Evolutionary conservation across 108 stramenopile species (phyloP), one percentile per base, ranked within the genome.

Genomic region (Seminavis robusta): DNA sequence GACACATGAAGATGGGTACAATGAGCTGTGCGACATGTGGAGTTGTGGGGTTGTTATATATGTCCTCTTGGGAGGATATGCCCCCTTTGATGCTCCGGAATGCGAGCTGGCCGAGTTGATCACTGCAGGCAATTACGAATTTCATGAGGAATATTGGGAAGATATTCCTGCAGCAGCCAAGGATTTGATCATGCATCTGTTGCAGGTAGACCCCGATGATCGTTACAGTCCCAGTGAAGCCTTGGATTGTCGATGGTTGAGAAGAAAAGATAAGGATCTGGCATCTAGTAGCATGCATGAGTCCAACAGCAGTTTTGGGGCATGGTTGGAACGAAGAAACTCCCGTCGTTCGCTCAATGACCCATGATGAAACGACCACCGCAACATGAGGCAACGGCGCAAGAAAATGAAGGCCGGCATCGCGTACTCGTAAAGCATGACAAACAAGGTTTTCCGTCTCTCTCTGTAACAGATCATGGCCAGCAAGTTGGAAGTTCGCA

Each of bases 1-100:
- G 23, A 58, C 39, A 15, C 46, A 40, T 41, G 67, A 56, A 5
- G 63, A 75, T 41, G 78, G 67, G 44, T 50, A 81, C 36, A 81
- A 93, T 44, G 69, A 67, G 43, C 52, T 34, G 29, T 71, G 69
- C 40, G 92, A 94, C 71, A 59, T 85, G 54, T 94, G 92, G 92
- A 75, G 76, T 39, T 33, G 70, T 13, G 92, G 89, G 21, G 69
- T 91, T 15, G 81, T 91, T 56, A 46, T 73, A 15, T 94, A 81
- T 66, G 73, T 87, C 17, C 61, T 94, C 1, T 50, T 94, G 21
- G 90, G 88, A 23, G 92, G 75, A 9, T 71, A 76, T 50, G 63
- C 67, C 17, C 75, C 75, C 10, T 76, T 76, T 29, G 93, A 97
- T 48, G 69, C 73, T 38, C 66, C 73, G 37, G 66, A 65, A n/a